These are phyloP conservation scores for Xylaria sp. DNA, from an alignment of 2,329 filamentous ascomycete species.

Conservation along the genomic window DNA sequence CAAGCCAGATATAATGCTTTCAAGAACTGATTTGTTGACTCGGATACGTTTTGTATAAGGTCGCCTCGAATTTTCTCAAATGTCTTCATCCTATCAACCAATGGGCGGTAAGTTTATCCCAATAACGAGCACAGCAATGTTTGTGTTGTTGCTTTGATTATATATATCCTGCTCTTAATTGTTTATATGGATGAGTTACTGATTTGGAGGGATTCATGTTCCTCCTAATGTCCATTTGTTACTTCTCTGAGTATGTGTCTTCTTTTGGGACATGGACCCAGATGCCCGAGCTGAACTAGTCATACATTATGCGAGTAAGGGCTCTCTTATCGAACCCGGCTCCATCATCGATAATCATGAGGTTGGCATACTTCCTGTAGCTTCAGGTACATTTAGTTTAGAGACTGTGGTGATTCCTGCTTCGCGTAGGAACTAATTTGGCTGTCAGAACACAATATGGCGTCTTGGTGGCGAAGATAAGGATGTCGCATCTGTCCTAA, in stretches of 20 bases:
- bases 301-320: background rate
- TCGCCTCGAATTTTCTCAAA: background rate
- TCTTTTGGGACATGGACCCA: background rate
- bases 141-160: background rate
- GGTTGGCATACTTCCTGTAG: background rate
- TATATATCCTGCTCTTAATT: background rate
- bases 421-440: slow-evolving; percentile 8
- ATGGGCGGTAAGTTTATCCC: background rate
- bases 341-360: background rate
- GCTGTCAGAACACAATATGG: slow-evolving; percentile 20
- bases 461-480: background rate
- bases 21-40: background rate
- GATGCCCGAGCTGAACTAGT: background rate
- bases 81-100: background rate
- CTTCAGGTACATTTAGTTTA: background rate
- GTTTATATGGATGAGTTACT: background rate
- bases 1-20: background rate
- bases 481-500: slow-evolving; percentile 22
- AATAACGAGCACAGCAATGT: background rate
- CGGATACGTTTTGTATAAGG: background rate
- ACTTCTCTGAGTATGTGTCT: background rate
- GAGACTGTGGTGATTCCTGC: background rate
- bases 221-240: background rate
- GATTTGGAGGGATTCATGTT: background rate
- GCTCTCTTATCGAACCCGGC: background rate